phyloP scores from a whole-genome alignment of 2,329 filamentous ascomycete genomes.

The Stachybotrys chlorohalonatus region DNA sequence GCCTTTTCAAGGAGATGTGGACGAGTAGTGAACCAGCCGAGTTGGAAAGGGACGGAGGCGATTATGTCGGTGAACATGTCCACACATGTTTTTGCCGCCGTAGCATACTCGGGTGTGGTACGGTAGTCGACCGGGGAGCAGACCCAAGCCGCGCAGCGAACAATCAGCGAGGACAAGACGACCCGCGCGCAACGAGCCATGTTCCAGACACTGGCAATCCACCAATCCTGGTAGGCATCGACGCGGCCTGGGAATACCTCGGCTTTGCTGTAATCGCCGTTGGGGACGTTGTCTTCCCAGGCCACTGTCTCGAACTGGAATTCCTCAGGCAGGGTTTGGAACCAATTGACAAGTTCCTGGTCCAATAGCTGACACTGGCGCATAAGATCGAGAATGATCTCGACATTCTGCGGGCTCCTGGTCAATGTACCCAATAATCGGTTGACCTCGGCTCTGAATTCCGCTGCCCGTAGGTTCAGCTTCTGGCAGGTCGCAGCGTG shows the following conservation, averaged over 20 bases:
- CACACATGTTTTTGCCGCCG: constrained; percentile 38
- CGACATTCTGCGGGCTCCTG: constrained; percentile 39
- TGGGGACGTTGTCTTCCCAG: constrained; percentile 46
- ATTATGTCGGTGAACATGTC: constrained; percentile 50
- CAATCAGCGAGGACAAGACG: constrained; percentile 43
- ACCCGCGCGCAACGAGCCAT: constrained; percentile 43
- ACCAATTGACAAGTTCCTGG: constrained; percentile 42
- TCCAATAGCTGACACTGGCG: constrained; percentile 43
- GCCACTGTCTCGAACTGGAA: constrained; percentile 44
- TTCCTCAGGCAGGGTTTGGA: constrained; percentile 35
- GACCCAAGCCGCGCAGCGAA: constrained; percentile 52
- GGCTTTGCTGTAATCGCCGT: constrained; percentile 40
- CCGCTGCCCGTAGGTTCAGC: constrained; percentile 43
- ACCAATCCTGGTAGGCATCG: constrained; percentile 50
- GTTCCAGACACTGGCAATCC: constrained; percentile 50
- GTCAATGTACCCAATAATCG: constrained; percentile 35
- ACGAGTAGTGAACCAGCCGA: constrained; percentile 47
- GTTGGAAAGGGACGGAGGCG: constrained; percentile 51
- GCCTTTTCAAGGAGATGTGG: constrained; percentile 28
- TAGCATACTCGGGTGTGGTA: constrained; percentile 53
- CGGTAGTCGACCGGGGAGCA: constrained; percentile 52
- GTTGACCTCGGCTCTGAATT: constrained; percentile 46
- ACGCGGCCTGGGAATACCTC: constrained; percentile 53
- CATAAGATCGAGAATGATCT: constrained; percentile 42
- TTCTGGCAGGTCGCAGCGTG: constrained; percentile 38